Evolutionary conservation across 495 filamentous ascomycete genomes (phyloP).

Genomic region (Penicillium malachiteum): DNA sequence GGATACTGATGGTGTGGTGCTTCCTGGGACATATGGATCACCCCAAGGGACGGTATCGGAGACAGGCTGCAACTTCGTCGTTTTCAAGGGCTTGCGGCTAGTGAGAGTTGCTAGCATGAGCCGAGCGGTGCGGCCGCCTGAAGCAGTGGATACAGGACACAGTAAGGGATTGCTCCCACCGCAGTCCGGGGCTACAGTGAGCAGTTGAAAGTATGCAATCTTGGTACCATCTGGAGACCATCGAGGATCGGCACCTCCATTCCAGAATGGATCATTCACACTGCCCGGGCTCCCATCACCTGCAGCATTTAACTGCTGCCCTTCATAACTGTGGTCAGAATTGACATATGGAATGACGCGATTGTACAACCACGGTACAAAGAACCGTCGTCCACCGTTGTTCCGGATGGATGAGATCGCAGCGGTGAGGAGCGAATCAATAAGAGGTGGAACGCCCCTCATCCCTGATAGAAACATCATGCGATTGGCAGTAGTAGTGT

Average conservation of each 20-base stretch:
- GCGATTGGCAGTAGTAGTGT: slow-evolving; percentile 20
- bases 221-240: slow-evolving; percentile 24
- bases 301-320: slow-evolving; percentile 22
- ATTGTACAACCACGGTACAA: slow-evolving; percentile 22
- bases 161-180: slow-evolving; percentile 16
- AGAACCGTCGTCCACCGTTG: slow-evolving; percentile 24
- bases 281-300: slow-evolving; percentile 17
- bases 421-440: slow-evolving; percentile 14
- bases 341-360: slow-evolving; percentile 15
- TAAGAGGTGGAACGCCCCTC: slow-evolving; percentile 21
- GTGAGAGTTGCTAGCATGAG: slow-evolving; percentile 18
- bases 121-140: slow-evolving; percentile 15
- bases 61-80: neutral
- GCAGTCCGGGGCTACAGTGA: slow-evolving; percentile 17
- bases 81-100: slow-evolving; percentile 2
- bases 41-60: neutral
- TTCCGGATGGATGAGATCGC: slow-evolving; percentile 22
- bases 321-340: slow-evolving; percentile 12
- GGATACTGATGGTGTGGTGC: neutral
- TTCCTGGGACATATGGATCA: neutral
- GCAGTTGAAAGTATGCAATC: slow-evolving; percentile 19
- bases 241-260: slow-evolving; percentile 23
- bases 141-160: slow-evolving; percentile 18
- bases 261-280: slow-evolving; percentile 26
- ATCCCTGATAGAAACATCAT: slow-evolving; percentile 25